Evolutionary conservation across 2,329 filamentous ascomycete species (phyloP).

Genomic region (Xenoacremonium recifei): DNA sequence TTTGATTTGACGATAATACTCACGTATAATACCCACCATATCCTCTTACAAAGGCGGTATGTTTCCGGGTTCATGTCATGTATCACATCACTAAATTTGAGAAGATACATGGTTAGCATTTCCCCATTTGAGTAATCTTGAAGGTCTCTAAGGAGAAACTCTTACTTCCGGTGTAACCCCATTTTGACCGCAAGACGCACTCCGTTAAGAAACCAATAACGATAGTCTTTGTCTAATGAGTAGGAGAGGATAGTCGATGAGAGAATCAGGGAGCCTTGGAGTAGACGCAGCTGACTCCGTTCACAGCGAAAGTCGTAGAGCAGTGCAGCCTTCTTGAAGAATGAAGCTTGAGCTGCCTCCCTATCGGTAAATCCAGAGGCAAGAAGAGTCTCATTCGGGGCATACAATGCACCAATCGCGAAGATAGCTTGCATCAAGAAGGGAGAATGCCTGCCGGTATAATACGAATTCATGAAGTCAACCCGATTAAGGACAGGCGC

Average conservation of each 20-base stretch:
- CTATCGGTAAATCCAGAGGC: neutral
- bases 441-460: neutral
- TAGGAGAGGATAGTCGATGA: constrained; percentile 5
- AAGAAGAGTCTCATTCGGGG: neutral
- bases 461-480: neutral
- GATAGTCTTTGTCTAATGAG: constrained; percentile 5
- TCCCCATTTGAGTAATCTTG: too few species aligned
- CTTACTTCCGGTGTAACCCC: constrained; percentile 6
- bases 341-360: neutral
- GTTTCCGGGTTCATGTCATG: constrained; percentile 2
- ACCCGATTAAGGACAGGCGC: neutral
- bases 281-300: constrained; percentile 3
- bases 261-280: constrained; percentile 5
- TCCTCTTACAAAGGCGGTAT: constrained; percentile 5
- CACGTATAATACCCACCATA: constrained; percentile 9
- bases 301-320: constrained; percentile 7
- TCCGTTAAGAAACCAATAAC: constrained; percentile 8
- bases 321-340: neutral
- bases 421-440: neutral
- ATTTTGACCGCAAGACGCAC: constrained; percentile 6
- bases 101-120: too few species aligned
- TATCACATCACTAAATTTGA: neutral
- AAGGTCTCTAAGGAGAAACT: too few species aligned
- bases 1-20: neutral
- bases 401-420: neutral